These are phyloP conservation scores for Penicillium rolfsii DNA, from an alignment of 2,329 filamentous ascomycete genomes.

Conservation along the genomic window DNA sequence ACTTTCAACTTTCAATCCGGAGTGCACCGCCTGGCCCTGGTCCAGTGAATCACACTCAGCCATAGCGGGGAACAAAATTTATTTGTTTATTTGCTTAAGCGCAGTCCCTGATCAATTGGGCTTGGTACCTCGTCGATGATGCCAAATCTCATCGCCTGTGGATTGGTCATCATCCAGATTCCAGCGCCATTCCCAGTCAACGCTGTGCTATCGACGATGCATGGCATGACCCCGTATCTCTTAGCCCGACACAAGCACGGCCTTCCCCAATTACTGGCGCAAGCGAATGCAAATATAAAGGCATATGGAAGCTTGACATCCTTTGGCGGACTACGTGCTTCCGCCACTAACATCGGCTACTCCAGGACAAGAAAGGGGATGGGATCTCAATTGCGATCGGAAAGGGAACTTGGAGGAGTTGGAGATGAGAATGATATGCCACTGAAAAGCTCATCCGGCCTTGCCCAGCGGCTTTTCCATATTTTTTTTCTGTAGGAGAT, in stretches of 20 bases:
- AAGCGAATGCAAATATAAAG: not conserved
- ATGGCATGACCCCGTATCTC: not conserved
- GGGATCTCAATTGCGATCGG: not conserved
- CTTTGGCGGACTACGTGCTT: not conserved
- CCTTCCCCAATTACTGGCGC: not conserved
- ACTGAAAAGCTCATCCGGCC: not conserved
- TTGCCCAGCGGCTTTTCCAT: not conserved
- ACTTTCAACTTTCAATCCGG: not conserved
- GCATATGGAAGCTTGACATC: not conserved
- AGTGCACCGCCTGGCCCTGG: not conserved
- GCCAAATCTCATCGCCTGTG: not conserved
- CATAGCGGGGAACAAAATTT: not conserved
- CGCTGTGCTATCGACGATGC: not conserved
- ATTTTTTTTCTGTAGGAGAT: not conserved
- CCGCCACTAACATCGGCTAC: not conserved
- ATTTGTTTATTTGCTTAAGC: not conserved
- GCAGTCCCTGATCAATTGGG: not conserved
- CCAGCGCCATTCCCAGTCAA: too few relatives aligned
- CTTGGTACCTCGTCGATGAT: not conserved
- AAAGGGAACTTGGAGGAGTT: not conserved
- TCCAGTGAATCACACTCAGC: not conserved
- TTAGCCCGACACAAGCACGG: not conserved
- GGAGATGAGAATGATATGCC: not conserved
- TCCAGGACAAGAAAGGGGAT: not conserved
- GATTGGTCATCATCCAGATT: too few relatives aligned